Evolutionary conservation across 1,284 basidiomycete species (phyloP), one percentile per base, ranked within the genome.

Genomic region (Coriolopsis trogii): DNA sequence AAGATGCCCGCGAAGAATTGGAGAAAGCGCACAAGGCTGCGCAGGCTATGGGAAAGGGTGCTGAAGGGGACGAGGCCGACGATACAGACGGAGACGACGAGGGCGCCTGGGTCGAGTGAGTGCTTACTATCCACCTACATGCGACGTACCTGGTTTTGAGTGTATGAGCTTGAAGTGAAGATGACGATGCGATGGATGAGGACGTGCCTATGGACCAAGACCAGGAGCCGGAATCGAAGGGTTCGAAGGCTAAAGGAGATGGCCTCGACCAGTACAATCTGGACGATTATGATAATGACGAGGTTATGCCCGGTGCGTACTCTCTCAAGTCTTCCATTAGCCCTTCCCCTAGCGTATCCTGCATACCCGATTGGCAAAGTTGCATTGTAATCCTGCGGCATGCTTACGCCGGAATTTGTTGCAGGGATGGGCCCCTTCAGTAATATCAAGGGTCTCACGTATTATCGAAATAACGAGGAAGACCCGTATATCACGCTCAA

Each of bases 401-500:
- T 55, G 41, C 62, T 25, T 6, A 53, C 39, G 53, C 40, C 34
- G 15, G n/a, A 38, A 6, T 6, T 58, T 41, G n/a, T 30, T 16
- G 15, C 56, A 92, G 91, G 81, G 29, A 77, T 83, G 67, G 95
- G 95, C 15, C 91, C 93, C 8, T 98, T 99, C 73, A 93, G 89
- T 70, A 97, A 94, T 67, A 93, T 99, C 72, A 97, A 97, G 68
- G 95, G 96, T 5, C 74, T 99, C 46, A 89, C 90, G 31, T 97
- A 91, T 68, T 95, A 98, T 71, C 85, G 87, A 45, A 85, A 92
- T 65, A 95, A 96, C 67, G 82, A 92, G 50, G 94, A 98, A 39
- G 97, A 99, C 72, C 97, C 97, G 0, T 99, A 96, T 68, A 91
- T 99, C 63, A 99, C 96, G 0, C 73, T 99, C 26, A 95, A 97